Conservation (phyloP, 371 early-diverging fungal genomes). For the Mucor sp. region DNA sequence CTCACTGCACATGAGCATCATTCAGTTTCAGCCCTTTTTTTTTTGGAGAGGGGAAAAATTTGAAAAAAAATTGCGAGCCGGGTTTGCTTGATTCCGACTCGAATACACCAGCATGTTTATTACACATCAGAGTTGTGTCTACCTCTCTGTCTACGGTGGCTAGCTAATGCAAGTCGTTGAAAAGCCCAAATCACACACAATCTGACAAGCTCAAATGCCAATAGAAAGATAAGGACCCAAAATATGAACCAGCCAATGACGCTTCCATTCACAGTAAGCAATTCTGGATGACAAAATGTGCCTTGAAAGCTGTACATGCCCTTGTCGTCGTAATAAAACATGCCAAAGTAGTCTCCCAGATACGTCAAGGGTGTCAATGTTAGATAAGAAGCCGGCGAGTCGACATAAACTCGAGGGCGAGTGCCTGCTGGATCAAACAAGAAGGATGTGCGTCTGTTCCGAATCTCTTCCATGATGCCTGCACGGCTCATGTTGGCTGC, state of each 20-base stretch:
- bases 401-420: conserved; percentile 52
- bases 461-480: conserved; percentile 64
- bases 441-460: conserved; percentile 64
- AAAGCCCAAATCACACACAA: conserved; percentile 1
- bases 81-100: not conserved
- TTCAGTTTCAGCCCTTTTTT: not conserved
- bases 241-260: conserved; percentile 68
- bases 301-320: conserved; percentile 79
- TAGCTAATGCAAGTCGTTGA: not conserved
- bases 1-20: not conserved
- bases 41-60: not conserved
- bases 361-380: conserved; percentile 52
- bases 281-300: conserved; percentile 62
- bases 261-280: conserved; percentile 38
- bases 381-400: conserved; percentile 37
- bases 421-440: conserved; percentile 75
- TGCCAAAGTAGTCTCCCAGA: conserved; percentile 61
- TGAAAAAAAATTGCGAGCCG: not conserved
- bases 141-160: not conserved
- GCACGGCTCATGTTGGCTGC: conserved; percentile 44
- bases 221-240: conserved; percentile 50
- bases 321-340: conserved; percentile 58
- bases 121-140: not conserved
- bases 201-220: conserved; percentile 33
- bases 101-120: not conserved